Percentiles rank a stretch among this genome's conserved stretches.
Evolutionary conservation across 345 rosid genomes (phyloP).

Genomic region (Camelina hispida): DNA sequence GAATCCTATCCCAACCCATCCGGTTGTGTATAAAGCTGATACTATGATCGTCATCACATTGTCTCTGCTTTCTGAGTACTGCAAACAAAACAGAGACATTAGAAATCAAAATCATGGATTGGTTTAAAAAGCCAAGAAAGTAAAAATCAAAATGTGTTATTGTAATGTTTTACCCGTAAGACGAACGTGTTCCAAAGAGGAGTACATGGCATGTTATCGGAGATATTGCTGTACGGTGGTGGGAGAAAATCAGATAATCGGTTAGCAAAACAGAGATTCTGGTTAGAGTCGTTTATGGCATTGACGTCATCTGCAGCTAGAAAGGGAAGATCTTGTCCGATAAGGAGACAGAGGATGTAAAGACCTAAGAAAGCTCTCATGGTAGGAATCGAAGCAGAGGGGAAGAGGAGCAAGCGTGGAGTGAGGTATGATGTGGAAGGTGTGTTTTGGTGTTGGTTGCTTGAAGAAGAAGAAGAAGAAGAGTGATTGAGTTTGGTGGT

Average conservation of each 20-base stretch:
- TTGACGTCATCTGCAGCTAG: slow-evolving; percentile 35
- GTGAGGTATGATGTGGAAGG: slow-evolving; percentile 38
- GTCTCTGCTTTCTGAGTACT: slow-evolving; percentile 74
- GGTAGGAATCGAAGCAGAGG: slow-evolving; percentile 8
- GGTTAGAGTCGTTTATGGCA: slow-evolving; percentile 4
- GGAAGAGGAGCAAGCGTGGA: slow-evolving; percentile 30
- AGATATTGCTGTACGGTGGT: slow-evolving; percentile 75
- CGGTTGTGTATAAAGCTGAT: slow-evolving; percentile 82
- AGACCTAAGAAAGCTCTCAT: slow-evolving; percentile 42
- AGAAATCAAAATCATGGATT: neutral
- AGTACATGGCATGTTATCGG: slow-evolving; percentile 59
- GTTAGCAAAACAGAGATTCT: slow-evolving; percentile 56
- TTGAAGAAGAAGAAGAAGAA: slow-evolving; percentile 50
- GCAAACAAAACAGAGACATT: slow-evolving; percentile 35
- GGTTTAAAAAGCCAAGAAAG: neutral
- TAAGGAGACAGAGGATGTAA: slow-evolving; percentile 43
- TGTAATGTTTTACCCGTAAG: slow-evolving; percentile 58
- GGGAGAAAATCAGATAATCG: slow-evolving; percentile 64
- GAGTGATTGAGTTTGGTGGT: slow-evolving; percentile 51
- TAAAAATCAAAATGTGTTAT: neutral
- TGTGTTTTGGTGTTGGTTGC: slow-evolving; percentile 54
- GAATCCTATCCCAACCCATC: slow-evolving; percentile 95
- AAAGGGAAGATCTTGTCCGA: slow-evolving; percentile 37
- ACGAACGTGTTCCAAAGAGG: slow-evolving; percentile 82
- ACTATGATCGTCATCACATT: slow-evolving; percentile 67